Evolutionary conservation across 331 rosid genomes (phyloP).

Genomic region (Acacia pycnantha): DNA sequence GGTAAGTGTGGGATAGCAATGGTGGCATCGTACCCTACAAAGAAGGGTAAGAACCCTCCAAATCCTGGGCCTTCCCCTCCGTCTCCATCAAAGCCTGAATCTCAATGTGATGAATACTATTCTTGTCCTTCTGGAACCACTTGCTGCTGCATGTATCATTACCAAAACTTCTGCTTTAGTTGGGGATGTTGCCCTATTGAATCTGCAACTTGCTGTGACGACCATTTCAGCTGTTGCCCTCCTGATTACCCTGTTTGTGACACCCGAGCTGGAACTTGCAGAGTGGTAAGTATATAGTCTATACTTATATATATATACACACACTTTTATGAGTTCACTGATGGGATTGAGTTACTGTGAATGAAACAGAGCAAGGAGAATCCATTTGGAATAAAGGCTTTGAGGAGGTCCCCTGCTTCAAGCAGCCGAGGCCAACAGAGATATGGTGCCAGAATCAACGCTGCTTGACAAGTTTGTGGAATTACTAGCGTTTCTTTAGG

Average conservation of each 20-base stretch:
- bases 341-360: background rate
- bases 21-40: constrained; percentile 75
- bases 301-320: too few species aligned
- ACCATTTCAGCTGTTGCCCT: constrained; percentile 79
- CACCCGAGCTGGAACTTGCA: constrained; percentile 56
- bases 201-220: constrained; percentile 89
- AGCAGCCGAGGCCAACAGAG: constrained; percentile 21
- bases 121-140: constrained; percentile 68
- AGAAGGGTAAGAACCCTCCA: constrained; percentile 79
- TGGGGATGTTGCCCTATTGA: constrained; percentile 95
- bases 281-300: constrained; percentile 43
- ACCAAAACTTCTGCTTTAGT: constrained; percentile 59
- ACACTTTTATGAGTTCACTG: background rate
- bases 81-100: constrained; percentile 43
- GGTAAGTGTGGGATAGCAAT: constrained; percentile 95
- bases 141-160: constrained; percentile 73
- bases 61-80: constrained; percentile 77
- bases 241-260: constrained; percentile 78
- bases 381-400: constrained; percentile 53
- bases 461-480: constrained; percentile 10
- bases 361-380: constrained; percentile 56
- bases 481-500: background rate
- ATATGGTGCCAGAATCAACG: constrained; percentile 12
- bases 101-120: constrained; percentile 63
- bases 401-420: constrained; percentile 56